A percentile compares a stretch with the other conserved stretches of the same genome.
Evolutionary conservation across 1,139 yeast species (phyloP).

Genomic region (Yamadazyma aaseri): DNA sequence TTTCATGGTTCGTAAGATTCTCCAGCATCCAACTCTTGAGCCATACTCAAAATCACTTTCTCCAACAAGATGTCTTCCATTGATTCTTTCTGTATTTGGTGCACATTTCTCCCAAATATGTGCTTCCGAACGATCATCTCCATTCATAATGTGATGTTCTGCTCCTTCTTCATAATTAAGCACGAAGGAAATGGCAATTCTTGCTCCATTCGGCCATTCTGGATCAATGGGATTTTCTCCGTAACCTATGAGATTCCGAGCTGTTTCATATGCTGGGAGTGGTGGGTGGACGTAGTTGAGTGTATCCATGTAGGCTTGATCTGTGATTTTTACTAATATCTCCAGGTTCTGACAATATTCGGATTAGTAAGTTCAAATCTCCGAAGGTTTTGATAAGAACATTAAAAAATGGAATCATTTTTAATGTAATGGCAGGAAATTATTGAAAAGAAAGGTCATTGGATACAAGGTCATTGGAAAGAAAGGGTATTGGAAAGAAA

Average conservation of each 20-base stretch:
- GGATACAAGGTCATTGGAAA: no score
- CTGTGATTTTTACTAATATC: no score
- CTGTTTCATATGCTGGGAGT: conserved; percentile 18
- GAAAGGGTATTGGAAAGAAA: no score
- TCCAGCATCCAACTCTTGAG: conserved; percentile 16
- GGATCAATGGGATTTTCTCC: conserved; percentile 16
- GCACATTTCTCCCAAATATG: conserved; percentile 27
- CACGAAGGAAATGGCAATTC: conserved; percentile 15
- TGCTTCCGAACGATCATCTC: conserved; percentile 20
- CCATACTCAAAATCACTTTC: conserved; percentile 24
- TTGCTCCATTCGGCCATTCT: conserved; percentile 17
- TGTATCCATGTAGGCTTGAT: conserved; percentile 14
- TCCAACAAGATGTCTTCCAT: conserved; percentile 17
- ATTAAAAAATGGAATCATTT: no score
- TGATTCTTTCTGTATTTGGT: conserved; percentile 12
- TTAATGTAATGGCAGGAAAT: no score
- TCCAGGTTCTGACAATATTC: no score
- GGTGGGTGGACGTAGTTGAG: conserved; percentile 11
- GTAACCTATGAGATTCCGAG: conserved; percentile 15
- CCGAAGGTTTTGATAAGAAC: no score
- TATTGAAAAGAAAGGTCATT: no score
- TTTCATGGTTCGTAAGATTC: conserved; percentile 15
- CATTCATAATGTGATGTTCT: conserved; percentile 14
- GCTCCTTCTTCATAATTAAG: conserved; percentile 30
- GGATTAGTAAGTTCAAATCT: no score